These are phyloP conservation scores for Monilinia polystroma DNA, from an alignment of 2,329 filamentous ascomycete species.

Conservation along the genomic window DNA sequence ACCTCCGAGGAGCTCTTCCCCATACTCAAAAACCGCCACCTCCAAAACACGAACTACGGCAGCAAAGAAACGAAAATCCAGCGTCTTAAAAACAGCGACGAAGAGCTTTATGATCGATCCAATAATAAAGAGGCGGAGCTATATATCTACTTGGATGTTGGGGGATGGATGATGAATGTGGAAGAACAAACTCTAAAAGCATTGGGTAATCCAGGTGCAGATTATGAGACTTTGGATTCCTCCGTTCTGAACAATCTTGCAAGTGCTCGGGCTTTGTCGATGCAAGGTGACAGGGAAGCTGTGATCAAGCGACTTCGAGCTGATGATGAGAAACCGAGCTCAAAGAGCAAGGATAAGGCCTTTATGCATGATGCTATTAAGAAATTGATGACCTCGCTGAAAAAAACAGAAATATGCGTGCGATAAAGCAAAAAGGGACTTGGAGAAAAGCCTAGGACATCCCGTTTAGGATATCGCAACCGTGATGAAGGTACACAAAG, in stretches of 20 bases:
- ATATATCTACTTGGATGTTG: background rate
- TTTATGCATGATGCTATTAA: background rate
- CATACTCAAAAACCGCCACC: conserved; percentile 26
- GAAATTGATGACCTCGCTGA: background rate
- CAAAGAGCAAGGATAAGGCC: background rate
- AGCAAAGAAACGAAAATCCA: conserved; percentile 28
- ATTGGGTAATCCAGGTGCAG: background rate
- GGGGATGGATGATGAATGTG: background rate
- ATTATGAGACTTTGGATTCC: conserved; percentile 7
- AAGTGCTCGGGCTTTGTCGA: background rate
- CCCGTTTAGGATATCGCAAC: conserved; percentile 2
- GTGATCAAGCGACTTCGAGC: background rate
- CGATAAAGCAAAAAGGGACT: background rate
- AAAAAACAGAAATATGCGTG: background rate
- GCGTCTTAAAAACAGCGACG: conserved; percentile 27
- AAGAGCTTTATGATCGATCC: conserved; percentile 20
- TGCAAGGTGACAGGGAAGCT: background rate
- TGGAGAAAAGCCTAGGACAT: conserved; percentile 29
- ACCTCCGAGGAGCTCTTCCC: conserved; percentile 19
- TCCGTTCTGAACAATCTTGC: background rate
- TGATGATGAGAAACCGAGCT: background rate
- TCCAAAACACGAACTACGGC: conserved; percentile 6
- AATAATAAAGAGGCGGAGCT: background rate
- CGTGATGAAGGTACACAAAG: background rate
- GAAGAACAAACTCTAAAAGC: background rate